Conservation (phyloP, 2,329 filamentous ascomycete species). For the Sclerotiophoma versabilis region DNA sequence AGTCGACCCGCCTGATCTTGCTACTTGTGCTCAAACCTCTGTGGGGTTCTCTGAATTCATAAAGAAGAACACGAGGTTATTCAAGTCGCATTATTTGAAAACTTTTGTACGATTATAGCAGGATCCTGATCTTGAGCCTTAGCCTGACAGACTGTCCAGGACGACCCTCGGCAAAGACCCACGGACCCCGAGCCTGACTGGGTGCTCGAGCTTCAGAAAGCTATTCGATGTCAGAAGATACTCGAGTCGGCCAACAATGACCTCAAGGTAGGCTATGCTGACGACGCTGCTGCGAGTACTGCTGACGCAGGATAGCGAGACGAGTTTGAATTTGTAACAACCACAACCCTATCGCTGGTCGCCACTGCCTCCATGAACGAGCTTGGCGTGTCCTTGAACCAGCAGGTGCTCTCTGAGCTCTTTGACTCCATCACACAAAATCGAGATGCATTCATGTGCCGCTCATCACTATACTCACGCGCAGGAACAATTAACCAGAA, state of each 20-base stretch:
- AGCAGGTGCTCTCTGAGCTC: slow-evolving; percentile 44
- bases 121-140: background rate
- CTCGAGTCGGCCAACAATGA: slow-evolving; percentile 51
- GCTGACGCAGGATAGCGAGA: slow-evolving; percentile 30
- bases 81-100: slow-evolving; percentile 67
- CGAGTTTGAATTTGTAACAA: slow-evolving; percentile 45
- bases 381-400: slow-evolving; percentile 56
- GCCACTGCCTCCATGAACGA: slow-evolving; percentile 48
- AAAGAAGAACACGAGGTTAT: slow-evolving; percentile 65
- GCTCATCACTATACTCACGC: slow-evolving; percentile 65
- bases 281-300: background rate
- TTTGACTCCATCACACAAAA: slow-evolving; percentile 59
- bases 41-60: slow-evolving; percentile 61
- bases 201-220: slow-evolving; percentile 39
- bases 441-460: slow-evolving; percentile 66
- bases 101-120: slow-evolving; percentile 58
- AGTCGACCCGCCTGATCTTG: slow-evolving; percentile 41
- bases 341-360: slow-evolving; percentile 52
- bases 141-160: slow-evolving; percentile 39
- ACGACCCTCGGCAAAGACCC: slow-evolving; percentile 46
- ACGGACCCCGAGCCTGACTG: slow-evolving; percentile 40
- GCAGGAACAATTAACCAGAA: slow-evolving; percentile 55
- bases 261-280: slow-evolving; percentile 44
- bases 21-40: slow-evolving; percentile 39
- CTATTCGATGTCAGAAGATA: slow-evolving; percentile 52